Evolutionary conservation across 2,329 filamentous ascomycete genomes (phyloP), one percentile per base, ranked within the genome.

Genomic region (Penicillium sp.): DNA sequence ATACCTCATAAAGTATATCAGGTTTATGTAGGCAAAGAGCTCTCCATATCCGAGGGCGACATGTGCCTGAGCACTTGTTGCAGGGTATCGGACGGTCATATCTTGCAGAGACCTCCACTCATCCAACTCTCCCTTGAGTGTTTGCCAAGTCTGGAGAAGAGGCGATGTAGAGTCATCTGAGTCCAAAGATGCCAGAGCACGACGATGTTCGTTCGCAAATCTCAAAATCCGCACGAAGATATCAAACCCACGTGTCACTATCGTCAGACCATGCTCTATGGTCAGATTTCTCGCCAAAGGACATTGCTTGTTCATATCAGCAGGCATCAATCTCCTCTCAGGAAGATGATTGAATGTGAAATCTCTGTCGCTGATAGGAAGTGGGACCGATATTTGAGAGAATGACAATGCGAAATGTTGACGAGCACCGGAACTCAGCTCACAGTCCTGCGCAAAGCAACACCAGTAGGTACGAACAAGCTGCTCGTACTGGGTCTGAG

Each of bases 391-490:
- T 9, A 75, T 75, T 19, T 73, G 69, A 4, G 68, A 71, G 57
- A 75, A 75, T 2, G 72, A 73, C 3, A 74, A 62, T 8, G 72
- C 72, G 49, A 74, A 74, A 50, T 74, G 72, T 49, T 75, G 72
- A 10, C 72, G 66, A 26, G 72, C 72, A 2, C 72, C 72, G 0
- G 72, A 74, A 52, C 71, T 74, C 31, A 75, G 57, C 55, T 75
- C 72, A 54, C 72, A 75, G 46, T 75, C 72, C 50, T 75, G 72
- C 4, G 72, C 71, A 53, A 75, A 75, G 39, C 71, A 74, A 53
- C 69, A 71, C 72, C 72, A 75, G 52, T 75, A 75, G 1, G 72
- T 75, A 35, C 72, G 70, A 29, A 75, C 72, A 3, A 75, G 67
- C 53, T 74, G 71, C 48, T 75, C 72, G 44, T 75, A 75, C 46